These are phyloP conservation scores for Ballota nigra DNA, from an alignment of 257 asterid species.

Conservation along the genomic window DNA sequence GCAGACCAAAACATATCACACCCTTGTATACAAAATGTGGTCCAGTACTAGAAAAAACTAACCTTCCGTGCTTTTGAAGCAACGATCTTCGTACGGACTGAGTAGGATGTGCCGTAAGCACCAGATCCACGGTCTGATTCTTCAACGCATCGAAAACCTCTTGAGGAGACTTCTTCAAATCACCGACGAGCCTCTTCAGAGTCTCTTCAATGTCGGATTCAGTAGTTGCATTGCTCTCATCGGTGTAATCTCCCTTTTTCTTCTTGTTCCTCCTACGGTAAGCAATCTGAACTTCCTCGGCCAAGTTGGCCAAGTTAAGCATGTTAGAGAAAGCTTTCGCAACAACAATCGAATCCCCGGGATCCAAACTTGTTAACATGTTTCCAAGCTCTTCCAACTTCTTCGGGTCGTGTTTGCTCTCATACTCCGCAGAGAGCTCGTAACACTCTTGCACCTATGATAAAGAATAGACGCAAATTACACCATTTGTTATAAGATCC, in stretches of 20 bases:
- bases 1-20: background rate
- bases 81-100: constrained; percentile 57
- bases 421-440: constrained; percentile 61
- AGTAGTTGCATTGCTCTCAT: constrained; percentile 60
- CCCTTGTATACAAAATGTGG: background rate
- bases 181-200: constrained; percentile 48
- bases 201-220: constrained; percentile 68
- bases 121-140: constrained; percentile 65
- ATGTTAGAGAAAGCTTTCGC: constrained; percentile 62
- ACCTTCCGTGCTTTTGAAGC: constrained; percentile 69
- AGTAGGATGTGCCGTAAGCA: constrained; percentile 62
- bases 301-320: constrained; percentile 71
- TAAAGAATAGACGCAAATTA: too few species aligned
- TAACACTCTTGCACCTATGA: constrained; percentile 63
- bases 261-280: constrained; percentile 44
- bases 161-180: constrained; percentile 57
- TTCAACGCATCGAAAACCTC: constrained; percentile 59
- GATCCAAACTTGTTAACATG: constrained; percentile 50
- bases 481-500: background rate
- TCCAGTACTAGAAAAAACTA: background rate
- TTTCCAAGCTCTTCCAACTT: constrained; percentile 61
- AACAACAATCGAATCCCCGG: constrained; percentile 58
- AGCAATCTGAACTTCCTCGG: constrained; percentile 66
- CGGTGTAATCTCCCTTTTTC: constrained; percentile 57
- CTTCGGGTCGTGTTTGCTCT: constrained; percentile 45